phyloP scores from a whole-genome alignment of 2,329 filamentous ascomycete genomes.

The Paraphaeosphaeria sporulosa region DNA sequence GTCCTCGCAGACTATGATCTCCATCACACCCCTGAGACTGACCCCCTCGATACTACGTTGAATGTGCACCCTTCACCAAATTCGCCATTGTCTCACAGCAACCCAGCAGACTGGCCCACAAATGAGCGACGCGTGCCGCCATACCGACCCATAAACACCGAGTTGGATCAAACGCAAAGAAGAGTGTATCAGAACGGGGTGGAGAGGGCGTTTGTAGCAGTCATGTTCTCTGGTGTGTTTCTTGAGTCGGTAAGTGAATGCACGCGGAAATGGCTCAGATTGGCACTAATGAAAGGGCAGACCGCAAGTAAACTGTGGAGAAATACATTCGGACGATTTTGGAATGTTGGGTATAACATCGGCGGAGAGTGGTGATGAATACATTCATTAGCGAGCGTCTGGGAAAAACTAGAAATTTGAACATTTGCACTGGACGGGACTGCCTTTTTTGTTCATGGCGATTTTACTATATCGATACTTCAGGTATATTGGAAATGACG shows the following conservation, averaged over 20 bases:
- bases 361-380: constrained; percentile 60
- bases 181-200: constrained; percentile 53
- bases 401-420: not conserved
- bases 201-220: constrained; percentile 57
- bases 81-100: constrained; percentile 24
- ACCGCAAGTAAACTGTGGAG: constrained; percentile 58
- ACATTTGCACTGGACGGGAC: no score
- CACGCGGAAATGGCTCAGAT: not conserved
- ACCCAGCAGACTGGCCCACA: constrained; percentile 54
- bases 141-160: constrained; percentile 56
- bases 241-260: constrained; percentile 51
- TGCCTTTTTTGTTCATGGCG: no score
- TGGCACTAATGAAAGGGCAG: constrained; percentile 29
- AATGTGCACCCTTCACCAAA: constrained; percentile 39
- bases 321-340: constrained; percentile 58
- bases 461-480: no score
- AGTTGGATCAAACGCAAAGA: constrained; percentile 53
- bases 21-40: constrained; percentile 47
- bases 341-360: constrained; percentile 60
- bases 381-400: not conserved
- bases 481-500: not conserved
- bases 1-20: constrained; percentile 58
- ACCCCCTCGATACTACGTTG: constrained; percentile 33
- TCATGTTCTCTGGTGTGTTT: constrained; percentile 60
- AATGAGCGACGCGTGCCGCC: constrained; percentile 57